These are phyloP conservation scores for Macroventuria anomochaeta DNA, from an alignment of 2,329 filamentous ascomycete species.

Conservation along the genomic window DNA sequence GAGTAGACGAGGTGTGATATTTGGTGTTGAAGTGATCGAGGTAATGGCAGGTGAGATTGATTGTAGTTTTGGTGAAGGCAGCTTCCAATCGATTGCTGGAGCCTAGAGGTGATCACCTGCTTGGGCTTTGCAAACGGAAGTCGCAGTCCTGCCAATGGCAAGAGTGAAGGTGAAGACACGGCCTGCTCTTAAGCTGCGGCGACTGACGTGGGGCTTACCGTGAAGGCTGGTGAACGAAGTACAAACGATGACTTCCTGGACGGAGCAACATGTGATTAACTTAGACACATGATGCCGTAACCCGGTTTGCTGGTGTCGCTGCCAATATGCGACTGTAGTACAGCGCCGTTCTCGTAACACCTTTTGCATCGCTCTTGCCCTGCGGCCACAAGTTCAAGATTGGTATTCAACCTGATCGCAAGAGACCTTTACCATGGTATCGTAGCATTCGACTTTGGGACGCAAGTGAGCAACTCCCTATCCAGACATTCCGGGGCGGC, in stretches of 20 bases:
- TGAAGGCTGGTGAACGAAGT: not conserved
- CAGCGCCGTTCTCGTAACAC: not conserved
- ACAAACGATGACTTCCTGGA: not conserved
- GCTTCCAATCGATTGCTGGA: not conserved
- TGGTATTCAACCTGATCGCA: too few species aligned
- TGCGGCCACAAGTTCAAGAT: not conserved
- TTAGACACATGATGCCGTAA: constrained; percentile 2
- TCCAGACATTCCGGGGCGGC: too few species aligned
- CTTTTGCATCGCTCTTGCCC: not conserved
- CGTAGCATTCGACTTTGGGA: too few species aligned
- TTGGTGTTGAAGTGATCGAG: not conserved
- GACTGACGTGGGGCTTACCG: constrained; percentile 1
- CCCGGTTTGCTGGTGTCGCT: not conserved
- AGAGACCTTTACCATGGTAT: too few species aligned
- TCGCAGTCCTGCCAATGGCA: not conserved
- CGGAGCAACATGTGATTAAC: not conserved
- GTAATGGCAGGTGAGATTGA: not conserved
- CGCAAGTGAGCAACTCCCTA: too few species aligned
- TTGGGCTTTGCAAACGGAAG: not conserved
- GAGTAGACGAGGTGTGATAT: not conserved
- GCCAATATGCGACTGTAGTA: constrained; percentile 1
- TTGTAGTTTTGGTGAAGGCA: not conserved
- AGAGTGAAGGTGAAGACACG: not conserved
- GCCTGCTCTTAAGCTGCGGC: not conserved
- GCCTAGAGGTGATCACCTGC: too few species aligned